These are phyloP conservation scores for Trichocomaceae sp. DNA, from an alignment of 2,329 filamentous ascomycete species.

Conservation along the genomic window DNA sequence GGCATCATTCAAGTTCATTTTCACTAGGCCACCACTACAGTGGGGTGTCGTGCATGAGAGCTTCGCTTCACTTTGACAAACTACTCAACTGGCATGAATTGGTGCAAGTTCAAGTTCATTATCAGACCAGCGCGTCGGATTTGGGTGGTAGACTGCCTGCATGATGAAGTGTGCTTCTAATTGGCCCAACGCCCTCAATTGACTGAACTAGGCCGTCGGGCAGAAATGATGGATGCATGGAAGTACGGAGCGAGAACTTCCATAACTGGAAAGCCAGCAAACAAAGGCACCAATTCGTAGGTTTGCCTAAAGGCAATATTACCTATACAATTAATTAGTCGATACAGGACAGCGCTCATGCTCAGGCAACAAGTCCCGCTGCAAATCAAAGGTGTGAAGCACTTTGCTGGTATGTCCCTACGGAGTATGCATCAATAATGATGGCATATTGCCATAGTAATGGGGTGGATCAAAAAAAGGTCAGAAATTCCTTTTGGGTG, in stretches of 20 bases:
- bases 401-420: too few species aligned
- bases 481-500: slow-evolving; percentile 7
- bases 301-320: neutral
- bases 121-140: slow-evolving; percentile 12
- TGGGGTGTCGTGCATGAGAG: slow-evolving; percentile 11
- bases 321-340: neutral
- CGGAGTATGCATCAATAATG: too few species aligned
- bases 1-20: slow-evolving; percentile 7
- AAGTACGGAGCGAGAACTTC: neutral
- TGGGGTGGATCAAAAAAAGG: slow-evolving; percentile 8
- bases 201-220: slow-evolving; percentile 12
- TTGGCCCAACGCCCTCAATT: slow-evolving; percentile 3
- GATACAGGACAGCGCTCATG: neutral
- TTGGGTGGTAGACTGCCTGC: slow-evolving; percentile 7
- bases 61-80: slow-evolving; percentile 16
- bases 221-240: slow-evolving; percentile 8
- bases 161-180: slow-evolving; percentile 8
- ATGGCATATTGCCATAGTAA: neutral
- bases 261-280: neutral
- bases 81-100: slow-evolving; percentile 3
- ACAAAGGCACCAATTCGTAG: neutral
- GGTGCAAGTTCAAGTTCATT: slow-evolving; percentile 8
- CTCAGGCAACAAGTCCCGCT: slow-evolving; percentile 22
- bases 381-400: slow-evolving; percentile 20
- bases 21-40: neutral